Percentiles rank a stretch among this genome's conserved stretches.
Evolutionary conservation across 371 early-diverging fungal species (phyloP).

Genomic region (Syncephalastrum racemosum): DNA sequence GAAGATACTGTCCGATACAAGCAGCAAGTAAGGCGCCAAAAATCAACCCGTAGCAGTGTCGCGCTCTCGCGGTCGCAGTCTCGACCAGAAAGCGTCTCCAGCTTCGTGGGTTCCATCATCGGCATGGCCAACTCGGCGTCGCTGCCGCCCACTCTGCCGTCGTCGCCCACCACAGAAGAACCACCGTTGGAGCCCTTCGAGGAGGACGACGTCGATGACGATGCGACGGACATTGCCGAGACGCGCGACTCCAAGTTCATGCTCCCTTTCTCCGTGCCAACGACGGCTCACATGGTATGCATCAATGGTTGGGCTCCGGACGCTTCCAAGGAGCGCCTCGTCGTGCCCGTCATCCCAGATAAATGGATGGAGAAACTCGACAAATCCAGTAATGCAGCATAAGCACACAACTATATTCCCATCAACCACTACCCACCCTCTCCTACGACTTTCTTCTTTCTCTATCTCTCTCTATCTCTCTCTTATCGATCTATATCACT

Average conservation of each 20-base stretch:
- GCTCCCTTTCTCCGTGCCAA: constrained; percentile 55
- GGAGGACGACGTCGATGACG: constrained; percentile 35
- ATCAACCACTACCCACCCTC: background rate
- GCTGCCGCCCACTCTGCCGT: constrained; percentile 18
- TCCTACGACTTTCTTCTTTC: too few relatives aligned
- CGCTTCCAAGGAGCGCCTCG: constrained; percentile 29
- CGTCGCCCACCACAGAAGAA: constrained; percentile 21
- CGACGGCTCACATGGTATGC: constrained; percentile 27
- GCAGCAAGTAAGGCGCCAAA: constrained; percentile 44
- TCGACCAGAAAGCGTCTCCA: constrained; percentile 30
- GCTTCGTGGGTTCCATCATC: constrained; percentile 33
- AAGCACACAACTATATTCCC: constrained; percentile 5
- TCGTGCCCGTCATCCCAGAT: constrained; percentile 48
- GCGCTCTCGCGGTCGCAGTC: constrained; percentile 38
- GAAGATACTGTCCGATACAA: constrained; percentile 59
- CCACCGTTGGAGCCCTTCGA: constrained; percentile 11
- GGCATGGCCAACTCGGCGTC: constrained; percentile 17
- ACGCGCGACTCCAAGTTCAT: constrained; percentile 49
- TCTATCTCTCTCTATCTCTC: too few relatives aligned
- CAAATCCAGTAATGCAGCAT: constrained; percentile 11
- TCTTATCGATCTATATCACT: too few relatives aligned
- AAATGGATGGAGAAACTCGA: constrained; percentile 21
- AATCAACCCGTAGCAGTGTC: constrained; percentile 8
- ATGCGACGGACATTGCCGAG: constrained; percentile 40
- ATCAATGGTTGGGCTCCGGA: constrained; percentile 33